These are phyloP conservation scores for Alternaria sp. DNA, from an alignment of 2,329 filamentous ascomycete genomes.

Conservation along the genomic window DNA sequence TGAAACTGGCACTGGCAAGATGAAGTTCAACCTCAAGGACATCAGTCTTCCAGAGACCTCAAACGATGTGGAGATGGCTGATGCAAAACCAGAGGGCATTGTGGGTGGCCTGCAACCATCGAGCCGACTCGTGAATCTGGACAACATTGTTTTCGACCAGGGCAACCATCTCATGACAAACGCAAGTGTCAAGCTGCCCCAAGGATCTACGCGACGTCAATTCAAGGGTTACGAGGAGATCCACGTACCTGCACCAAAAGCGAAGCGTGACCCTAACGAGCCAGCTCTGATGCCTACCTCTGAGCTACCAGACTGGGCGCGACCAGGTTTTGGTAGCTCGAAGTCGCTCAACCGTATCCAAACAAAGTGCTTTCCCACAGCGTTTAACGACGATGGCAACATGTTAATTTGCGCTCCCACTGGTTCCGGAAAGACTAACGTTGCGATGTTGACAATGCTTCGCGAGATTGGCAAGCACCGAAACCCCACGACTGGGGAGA, in stretches of 20 bases:
- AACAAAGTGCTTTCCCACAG: conserved; percentile 88
- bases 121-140: conserved; percentile 86
- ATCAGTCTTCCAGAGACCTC: conserved; percentile 75
- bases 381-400: conserved; percentile 94
- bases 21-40: conserved; percentile 87
- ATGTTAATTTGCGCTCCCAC: conserved; percentile 98
- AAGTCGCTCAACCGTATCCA: conserved; percentile 95
- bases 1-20: conserved; percentile 74
- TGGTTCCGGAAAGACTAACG: conserved; percentile 97
- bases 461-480: conserved; percentile 97
- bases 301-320: conserved; percentile 92
- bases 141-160: conserved; percentile 96
- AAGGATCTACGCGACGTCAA: conserved; percentile 91
- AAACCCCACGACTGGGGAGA: conserved; percentile 87
- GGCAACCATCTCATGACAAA: conserved; percentile 99
- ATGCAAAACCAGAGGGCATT: conserved; percentile 60
- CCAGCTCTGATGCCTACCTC: conserved; percentile 79
- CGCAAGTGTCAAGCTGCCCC: conserved; percentile 89
- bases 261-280: conserved; percentile 81
- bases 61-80: conserved; percentile 56
- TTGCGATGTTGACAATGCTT: conserved; percentile 95
- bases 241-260: conserved; percentile 92
- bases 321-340: conserved; percentile 82
- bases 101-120: conserved; percentile 89
- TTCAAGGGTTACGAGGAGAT: conserved; percentile 99